A percentile compares a stretch with the other conserved stretches of the same genome.
Conservation (phyloP, 257 asterid species). For the Anisodus acutangulus region DNA sequence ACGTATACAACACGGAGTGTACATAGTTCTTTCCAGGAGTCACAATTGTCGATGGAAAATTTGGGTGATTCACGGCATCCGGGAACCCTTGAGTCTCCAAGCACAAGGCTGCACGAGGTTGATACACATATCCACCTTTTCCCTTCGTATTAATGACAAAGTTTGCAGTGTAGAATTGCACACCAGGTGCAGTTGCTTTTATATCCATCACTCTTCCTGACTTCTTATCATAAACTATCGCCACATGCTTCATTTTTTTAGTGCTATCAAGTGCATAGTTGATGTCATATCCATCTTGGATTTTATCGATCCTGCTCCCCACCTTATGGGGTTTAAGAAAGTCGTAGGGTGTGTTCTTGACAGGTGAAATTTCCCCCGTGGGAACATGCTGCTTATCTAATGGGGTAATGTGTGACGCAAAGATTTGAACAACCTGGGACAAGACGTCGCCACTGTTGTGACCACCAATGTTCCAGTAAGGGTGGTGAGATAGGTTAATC, state of each 20-base stretch:
- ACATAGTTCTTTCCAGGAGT: not conserved
- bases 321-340: slow-evolving; percentile 30
- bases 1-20: slow-evolving; percentile 27
- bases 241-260: slow-evolving; percentile 13
- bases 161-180: slow-evolving; percentile 32
- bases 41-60: slow-evolving; percentile 63
- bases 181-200: slow-evolving; percentile 27
- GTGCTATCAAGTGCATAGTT: slow-evolving; percentile 34
- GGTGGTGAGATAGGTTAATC: slow-evolving; percentile 42
- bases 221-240: slow-evolving; percentile 28
- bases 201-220: slow-evolving; percentile 32
- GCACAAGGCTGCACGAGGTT: slow-evolving; percentile 30
- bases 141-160: slow-evolving; percentile 23
- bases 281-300: slow-evolving; percentile 33
- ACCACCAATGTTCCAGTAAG: slow-evolving; percentile 41
- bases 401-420: slow-evolving; percentile 27
- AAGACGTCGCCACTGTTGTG: slow-evolving; percentile 36
- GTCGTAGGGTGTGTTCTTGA: slow-evolving; percentile 35
- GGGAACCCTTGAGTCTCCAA: slow-evolving; percentile 87
- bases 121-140: slow-evolving; percentile 32
- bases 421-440: slow-evolving; percentile 36
- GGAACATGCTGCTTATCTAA: slow-evolving; percentile 15
- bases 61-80: slow-evolving; percentile 75
- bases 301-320: slow-evolving; percentile 28
- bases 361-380: slow-evolving; percentile 29